Percentiles rank a stretch among this genome's conserved stretches.
These are phyloP conservation scores for Dendrobium catenatum DNA, from an alignment of 106 monocot genomes.

Conservation along the genomic window DNA sequence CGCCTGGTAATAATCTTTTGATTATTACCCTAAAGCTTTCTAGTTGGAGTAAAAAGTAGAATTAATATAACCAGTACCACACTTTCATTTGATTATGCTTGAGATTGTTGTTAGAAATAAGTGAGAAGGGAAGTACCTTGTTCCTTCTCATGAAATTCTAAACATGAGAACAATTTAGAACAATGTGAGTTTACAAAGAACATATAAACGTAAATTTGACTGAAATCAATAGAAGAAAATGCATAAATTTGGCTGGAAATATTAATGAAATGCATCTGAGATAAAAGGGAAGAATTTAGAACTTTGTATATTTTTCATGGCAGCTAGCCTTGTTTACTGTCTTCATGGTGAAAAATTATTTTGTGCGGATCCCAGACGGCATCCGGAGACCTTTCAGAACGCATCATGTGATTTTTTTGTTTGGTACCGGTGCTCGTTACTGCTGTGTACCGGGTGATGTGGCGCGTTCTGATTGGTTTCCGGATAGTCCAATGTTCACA, in stretches of 20 bases:
- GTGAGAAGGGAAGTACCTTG: neutral
- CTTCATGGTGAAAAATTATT: too few species aligned
- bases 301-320: too few species aligned
- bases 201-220: neutral
- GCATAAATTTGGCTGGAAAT: neutral
- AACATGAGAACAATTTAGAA: neutral
- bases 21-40: neutral
- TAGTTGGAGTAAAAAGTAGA: neutral
- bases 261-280: neutral
- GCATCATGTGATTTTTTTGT: too few species aligned
- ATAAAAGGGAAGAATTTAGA: neutral
- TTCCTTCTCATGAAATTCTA: too few species aligned
- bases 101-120: neutral
- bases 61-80: neutral
- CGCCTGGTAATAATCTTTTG: conserved; percentile 22
- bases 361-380: too few species aligned
- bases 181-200: neutral
- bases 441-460: too few species aligned
- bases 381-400: too few species aligned
- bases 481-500: too few species aligned
- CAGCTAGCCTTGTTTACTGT: too few species aligned
- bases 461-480: too few species aligned
- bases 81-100: neutral
- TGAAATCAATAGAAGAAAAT: neutral
- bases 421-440: too few species aligned